Base-by-base conservation (phyloP, 2,329 filamentous ascomycete species). In the Volutella citrinella region DNA sequence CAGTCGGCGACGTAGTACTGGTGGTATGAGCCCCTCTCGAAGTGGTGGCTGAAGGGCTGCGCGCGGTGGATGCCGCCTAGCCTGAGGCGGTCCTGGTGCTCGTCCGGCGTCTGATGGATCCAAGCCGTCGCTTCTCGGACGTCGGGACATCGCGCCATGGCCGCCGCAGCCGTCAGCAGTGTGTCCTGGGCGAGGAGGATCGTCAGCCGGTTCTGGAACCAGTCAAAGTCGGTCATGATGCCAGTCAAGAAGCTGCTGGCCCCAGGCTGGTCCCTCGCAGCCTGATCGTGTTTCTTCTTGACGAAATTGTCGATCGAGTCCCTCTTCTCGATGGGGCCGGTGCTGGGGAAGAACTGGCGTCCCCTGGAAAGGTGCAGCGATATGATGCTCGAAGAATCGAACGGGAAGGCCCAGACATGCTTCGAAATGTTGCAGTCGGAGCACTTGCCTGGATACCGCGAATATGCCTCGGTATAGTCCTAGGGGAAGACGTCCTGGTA, bases 401-500 rank as follows among this genome's bases (percentile, higher is more conserved):
- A 67, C 0, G 64, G 65, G 16, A 66, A 68, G 0, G 64, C 64
- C 42, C 60, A 63, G 1, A 66, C 53, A 41, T 70, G 66, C 34
- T 68, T 69, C 0, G 64, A 42, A 3, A 69, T 45, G 19, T 60
- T 67, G 44, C 65, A 70, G 1, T 46, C 24, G 10, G 58, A 58
- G 32, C 66, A 69, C 6, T 38, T 51, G 6, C 49, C 48, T 0
- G 60, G 60, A 19, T 63, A 60, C 4, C 54, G 43, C 8, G 51
- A 51, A 34, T 59, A 66, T 3, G 64, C 66, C 34, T 68, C 63
- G 1, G 65, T 69, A 38, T 65, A 70, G 43, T 69, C 66, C 65
- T 65, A 69, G 2, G 64, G 66, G 30, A 69, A 69, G 12, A 66
- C 29, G 31, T 61, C 54, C 30, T 66, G 64, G 32, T 65, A 59